Percentiles rank a stretch among this genome's conserved stretches.
These are phyloP conservation scores for Aspergillus sp. DNA, from an alignment of 2,329 filamentous ascomycete species.

Conservation along the genomic window DNA sequence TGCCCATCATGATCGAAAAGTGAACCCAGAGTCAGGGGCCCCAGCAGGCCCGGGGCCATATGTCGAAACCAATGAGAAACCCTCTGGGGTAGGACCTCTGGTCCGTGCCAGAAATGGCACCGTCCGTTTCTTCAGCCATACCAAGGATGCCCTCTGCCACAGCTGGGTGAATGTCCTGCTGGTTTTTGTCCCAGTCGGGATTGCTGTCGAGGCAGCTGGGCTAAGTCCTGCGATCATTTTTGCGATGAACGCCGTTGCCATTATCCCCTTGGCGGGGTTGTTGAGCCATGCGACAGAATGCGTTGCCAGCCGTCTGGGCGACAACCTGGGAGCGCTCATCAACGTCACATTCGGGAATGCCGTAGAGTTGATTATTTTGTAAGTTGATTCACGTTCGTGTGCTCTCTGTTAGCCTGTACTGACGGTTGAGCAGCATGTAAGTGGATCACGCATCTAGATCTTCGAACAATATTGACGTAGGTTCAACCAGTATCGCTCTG, in stretches of 20 bases:
- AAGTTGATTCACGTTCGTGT: conserved; percentile 32
- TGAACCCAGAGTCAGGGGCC: conserved; percentile 22
- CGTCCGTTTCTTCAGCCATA: conserved; percentile 32
- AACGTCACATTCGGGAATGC: conserved; percentile 79
- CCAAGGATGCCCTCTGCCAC: conserved; percentile 32
- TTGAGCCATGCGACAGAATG: conserved; percentile 73
- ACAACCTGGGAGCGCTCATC: conserved; percentile 68
- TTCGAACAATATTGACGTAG: neutral
- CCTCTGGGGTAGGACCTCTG: conserved; percentile 20
- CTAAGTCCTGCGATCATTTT: conserved; percentile 64
- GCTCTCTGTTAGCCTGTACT: conserved; percentile 10
- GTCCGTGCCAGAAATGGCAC: conserved; percentile 30
- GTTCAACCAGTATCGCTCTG: conserved; percentile 63
- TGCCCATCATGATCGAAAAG: conserved; percentile 25
- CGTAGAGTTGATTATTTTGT: conserved; percentile 75
- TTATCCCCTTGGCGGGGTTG: conserved; percentile 70
- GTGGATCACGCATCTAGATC: conserved; percentile 25
- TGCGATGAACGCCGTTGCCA: conserved; percentile 71
- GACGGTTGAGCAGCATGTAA: conserved; percentile 50
- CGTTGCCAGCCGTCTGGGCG: conserved; percentile 68
- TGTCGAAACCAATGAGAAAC: conserved; percentile 14
- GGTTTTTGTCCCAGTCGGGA: conserved; percentile 42
- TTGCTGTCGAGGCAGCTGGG: conserved; percentile 34
- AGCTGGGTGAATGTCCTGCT: conserved; percentile 46
- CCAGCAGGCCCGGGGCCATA: conserved; percentile 17